These are phyloP conservation scores for Triticum turgidum DNA, from an alignment of 176 grass and related monocot genomes.

Conservation along the genomic window DNA sequence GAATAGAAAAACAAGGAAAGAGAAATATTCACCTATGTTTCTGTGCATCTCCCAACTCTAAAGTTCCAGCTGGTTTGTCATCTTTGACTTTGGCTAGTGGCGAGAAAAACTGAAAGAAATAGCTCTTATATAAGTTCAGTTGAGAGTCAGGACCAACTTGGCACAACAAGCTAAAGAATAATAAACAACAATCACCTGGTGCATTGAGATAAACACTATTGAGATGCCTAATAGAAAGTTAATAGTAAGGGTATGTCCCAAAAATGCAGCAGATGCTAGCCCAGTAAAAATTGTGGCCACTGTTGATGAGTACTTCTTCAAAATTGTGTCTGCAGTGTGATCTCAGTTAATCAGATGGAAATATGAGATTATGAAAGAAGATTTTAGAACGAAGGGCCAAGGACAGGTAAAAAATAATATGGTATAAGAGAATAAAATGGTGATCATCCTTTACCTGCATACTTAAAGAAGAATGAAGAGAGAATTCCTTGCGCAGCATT, in stretches of 20 bases:
- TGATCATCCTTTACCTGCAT: constrained; percentile 67
- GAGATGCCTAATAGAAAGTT: constrained; percentile 96
- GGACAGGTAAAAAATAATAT: neutral
- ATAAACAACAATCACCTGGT: constrained; percentile 61
- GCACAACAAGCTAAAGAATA: constrained; percentile 15
- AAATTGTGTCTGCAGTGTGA: constrained; percentile 75
- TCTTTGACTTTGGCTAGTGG: constrained; percentile 94
- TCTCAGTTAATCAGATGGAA: constrained; percentile 24
- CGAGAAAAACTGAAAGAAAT: constrained; percentile 90
- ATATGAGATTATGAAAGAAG: neutral
- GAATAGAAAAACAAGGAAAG: neutral
- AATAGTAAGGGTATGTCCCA: constrained; percentile 90
- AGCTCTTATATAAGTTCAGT: constrained; percentile 6
- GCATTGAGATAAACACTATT: constrained; percentile 99
- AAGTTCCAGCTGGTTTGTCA: constrained; percentile 55
- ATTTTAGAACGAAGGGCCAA: neutral
- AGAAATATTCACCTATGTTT: constrained; percentile 54
- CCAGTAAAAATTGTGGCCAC: constrained; percentile 99
- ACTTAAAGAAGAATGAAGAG: constrained; percentile 99
- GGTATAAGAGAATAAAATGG: constrained; percentile 1
- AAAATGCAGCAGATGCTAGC: constrained; percentile 84
- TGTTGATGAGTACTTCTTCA: constrained; percentile 99
- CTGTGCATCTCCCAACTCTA: constrained; percentile 68
- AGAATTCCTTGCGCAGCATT: constrained; percentile 99
- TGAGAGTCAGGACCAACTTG: neutral